Evolutionary conservation across 148 eudicot genomes (phyloP), one percentile per base, ranked within the genome.

Genomic region (Rhododendron kiyosumense): DNA sequence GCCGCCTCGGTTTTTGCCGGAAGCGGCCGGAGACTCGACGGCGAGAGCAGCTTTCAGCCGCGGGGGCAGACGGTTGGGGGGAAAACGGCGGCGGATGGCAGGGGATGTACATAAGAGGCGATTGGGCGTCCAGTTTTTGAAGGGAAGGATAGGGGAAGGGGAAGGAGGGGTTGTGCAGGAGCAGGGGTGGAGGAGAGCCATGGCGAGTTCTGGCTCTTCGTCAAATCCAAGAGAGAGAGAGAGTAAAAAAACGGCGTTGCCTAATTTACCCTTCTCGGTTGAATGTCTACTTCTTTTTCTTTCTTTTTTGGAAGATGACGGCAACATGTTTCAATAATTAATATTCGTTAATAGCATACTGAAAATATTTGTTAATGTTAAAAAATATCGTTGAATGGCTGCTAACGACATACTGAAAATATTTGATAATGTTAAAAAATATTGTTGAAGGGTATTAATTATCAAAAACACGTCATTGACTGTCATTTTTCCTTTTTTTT

Each of bases 11-110:
- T 67, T 81, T n/a, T 75, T 24, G 2, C 78, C 87, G 81, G 94
- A 84, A 32, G 79, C 52, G 8, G 93, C 15, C 45, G 97, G 85
- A 12, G 97, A 84, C 69, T 94, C 91, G 30, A 91, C 85, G 63
- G 95, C 85, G 46, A 91, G 81, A 81, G 89, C 79, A 43, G 92
- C 90, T 84, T 22, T 86, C 65, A 81, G 61, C 83, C 86, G 81
- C 65, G 84, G 83, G 20, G 78, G 34, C 28, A 69, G 88, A 18
- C 36, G 76, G 79, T 30, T 69, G 80, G 22, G 32, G 45, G 26
- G 80, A 65, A 46, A 41, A 82, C 84, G 74, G 82, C 83, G 80
- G 41, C 49, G 86, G 76, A 36, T 77, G 71, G 85, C 63, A 51
- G 90, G 78, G 81, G 83, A 43, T 7, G 88, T 75, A 54, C 87